Base-by-base conservation (phyloP, 495 filamentous ascomycete species). In the Tetracladium marchalianum region DNA sequence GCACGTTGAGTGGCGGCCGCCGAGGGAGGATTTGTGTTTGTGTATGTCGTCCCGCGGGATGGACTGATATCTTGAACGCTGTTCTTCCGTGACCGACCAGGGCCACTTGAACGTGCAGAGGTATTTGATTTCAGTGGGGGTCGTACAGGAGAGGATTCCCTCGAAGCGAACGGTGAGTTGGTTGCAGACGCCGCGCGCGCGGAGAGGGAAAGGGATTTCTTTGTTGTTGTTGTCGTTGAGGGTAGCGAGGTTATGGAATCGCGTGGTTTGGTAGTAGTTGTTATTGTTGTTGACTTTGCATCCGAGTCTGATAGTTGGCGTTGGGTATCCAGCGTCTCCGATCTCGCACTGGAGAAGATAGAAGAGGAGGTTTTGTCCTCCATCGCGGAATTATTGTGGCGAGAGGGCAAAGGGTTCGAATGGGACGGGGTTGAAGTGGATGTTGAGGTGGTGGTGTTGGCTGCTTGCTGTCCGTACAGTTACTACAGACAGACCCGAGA, bases 1-100 rank as follows among this genome's bases (percentile, higher is more conserved):
- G 77, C 76, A 55, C 78, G 76, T 52, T 80, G 76, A 40, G 76
- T 71, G 27, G 82, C 72, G 39, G 80, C 70, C 13, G 76, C 72
- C 43, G 82, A 72, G 22, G 79, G 73, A 37, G 69, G 65, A 22
- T 65, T 64, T 50, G 66, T 55, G 44, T 65, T 64, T 56, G 62
- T 63, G 37, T 69, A 66, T 57, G 65, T 73, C 48, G 68, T 58
- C 15, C 66, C 63, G 55, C 84, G 73, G 45, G 67, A 68, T 1
- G 86, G 86, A 53, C 81, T 88, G 33, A 71, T 64, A 44, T 90
- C 85, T 48, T 81, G 75, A 46, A 73, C 70, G 47, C 67, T 74
- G 60, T 78, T 81, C 65, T 85, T 87, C 54, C 83, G 76, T 41
- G 84, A 82, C 50, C 75, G 69, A 40, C 72, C 67, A 11, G 66